Conservation (phyloP, 345 rosid genomes). For the Hypericum androsaemum region DNA sequence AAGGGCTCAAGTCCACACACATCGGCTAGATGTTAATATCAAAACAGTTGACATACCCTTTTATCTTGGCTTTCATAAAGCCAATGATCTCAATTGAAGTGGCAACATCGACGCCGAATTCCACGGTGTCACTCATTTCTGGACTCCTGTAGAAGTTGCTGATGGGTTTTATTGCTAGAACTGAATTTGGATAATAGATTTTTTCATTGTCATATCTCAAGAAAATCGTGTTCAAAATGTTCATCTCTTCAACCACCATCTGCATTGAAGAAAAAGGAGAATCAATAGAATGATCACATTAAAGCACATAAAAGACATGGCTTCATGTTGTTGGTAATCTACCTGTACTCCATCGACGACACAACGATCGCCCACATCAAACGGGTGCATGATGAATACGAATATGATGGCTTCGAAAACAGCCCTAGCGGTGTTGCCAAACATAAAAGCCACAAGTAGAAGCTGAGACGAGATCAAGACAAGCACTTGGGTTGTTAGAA, state of each 20-base stretch:
- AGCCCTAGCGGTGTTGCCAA: slow-evolving; percentile 51
- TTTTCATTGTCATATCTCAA: slow-evolving; percentile 24
- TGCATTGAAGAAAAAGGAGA: slow-evolving; percentile 3
- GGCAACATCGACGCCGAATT: slow-evolving; percentile 17
- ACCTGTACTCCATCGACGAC: slow-evolving; percentile 77
- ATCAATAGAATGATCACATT: too few relatives aligned
- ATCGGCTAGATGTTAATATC: neutral
- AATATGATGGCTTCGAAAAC: slow-evolving; percentile 65
- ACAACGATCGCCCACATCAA: slow-evolving; percentile 74
- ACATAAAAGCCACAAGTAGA: slow-evolving; percentile 41
- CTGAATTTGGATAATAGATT: slow-evolving; percentile 18
- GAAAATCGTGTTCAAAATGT: slow-evolving; percentile 17
- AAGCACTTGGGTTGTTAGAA: slow-evolving; percentile 37
- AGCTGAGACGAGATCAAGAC: slow-evolving; percentile 55
- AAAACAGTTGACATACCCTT: slow-evolving; percentile 10
- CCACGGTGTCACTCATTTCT: slow-evolving; percentile 17
- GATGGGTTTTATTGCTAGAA: slow-evolving; percentile 23
- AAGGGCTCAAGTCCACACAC: neutral
- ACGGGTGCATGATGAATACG: slow-evolving; percentile 76
- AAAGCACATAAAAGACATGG: too few relatives aligned
- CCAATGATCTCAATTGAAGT: slow-evolving; percentile 21
- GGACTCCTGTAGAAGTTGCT: slow-evolving; percentile 27
- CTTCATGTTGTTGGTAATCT: neutral
- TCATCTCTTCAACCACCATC: slow-evolving; percentile 26
- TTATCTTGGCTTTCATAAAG: slow-evolving; percentile 12